Conservation (phyloP, 2,329 filamentous ascomycete genomes). For the Pseudopyrenochaeta lycopersici region DNA sequence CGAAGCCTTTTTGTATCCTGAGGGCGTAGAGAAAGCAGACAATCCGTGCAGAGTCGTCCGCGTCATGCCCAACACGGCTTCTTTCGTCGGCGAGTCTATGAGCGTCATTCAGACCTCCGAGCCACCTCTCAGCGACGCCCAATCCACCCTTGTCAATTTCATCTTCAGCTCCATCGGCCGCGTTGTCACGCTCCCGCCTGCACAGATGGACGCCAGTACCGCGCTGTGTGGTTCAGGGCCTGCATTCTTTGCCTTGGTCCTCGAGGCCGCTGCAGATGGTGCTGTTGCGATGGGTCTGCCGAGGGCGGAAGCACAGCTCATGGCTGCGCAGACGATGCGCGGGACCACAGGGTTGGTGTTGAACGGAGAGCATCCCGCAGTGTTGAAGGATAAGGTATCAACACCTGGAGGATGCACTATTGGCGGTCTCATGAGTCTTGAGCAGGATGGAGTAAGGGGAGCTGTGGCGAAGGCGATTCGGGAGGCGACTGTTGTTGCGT, state of each 20-base stretch:
- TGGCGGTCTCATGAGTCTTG: constrained; percentile 74
- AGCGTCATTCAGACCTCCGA: constrained; percentile 73
- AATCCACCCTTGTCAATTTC: constrained; percentile 71
- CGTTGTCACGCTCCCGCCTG: constrained; percentile 72
- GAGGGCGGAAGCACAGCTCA: constrained; percentile 74
- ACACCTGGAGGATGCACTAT: constrained; percentile 83
- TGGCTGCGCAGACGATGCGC: constrained; percentile 82
- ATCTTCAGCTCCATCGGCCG: constrained; percentile 80
- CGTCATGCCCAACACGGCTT: constrained; percentile 86
- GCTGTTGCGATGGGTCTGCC: constrained; percentile 82
- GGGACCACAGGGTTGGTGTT: constrained; percentile 76
- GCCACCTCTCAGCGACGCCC: constrained; percentile 65
- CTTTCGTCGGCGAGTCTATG: constrained; percentile 81
- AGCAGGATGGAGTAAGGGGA: constrained; percentile 75
- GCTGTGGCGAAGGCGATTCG: constrained; percentile 73
- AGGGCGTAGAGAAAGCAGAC: constrained; percentile 54
- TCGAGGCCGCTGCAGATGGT: constrained; percentile 79
- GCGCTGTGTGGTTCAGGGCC: constrained; percentile 78
- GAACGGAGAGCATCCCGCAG: constrained; percentile 76
- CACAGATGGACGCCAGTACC: constrained; percentile 76
- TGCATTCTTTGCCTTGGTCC: constrained; percentile 77
- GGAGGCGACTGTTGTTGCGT: constrained; percentile 75
- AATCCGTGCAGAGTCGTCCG: constrained; percentile 72
- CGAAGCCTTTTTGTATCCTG: constrained; percentile 67
- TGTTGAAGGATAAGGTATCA: constrained; percentile 78